Conservation (phyloP, 225 moss, liverwort and hornwort genomes). For the Marchantia polymorpha region DNA sequence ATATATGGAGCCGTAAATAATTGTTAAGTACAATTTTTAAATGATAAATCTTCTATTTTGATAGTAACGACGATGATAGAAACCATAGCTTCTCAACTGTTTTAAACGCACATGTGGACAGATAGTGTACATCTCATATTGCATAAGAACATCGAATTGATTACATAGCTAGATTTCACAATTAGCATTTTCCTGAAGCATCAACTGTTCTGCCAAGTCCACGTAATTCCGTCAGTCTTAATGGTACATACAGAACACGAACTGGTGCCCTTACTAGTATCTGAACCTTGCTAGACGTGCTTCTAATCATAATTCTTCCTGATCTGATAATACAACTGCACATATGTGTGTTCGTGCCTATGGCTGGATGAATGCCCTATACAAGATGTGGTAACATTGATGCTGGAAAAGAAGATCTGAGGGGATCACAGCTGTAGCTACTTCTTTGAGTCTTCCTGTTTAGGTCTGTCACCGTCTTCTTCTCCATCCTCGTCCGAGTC, state of each 20-base stretch:
- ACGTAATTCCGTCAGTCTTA: background rate
- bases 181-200: background rate
- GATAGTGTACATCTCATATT: background rate
- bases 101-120: too few relatives aligned
- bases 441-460: background rate
- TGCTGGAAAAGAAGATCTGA: background rate
- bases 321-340: background rate
- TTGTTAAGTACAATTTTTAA: too few relatives aligned
- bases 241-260: background rate
- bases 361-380: background rate
- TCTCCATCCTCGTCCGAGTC: background rate
- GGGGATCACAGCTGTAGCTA: background rate
- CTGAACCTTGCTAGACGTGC: background rate
- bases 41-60: too few relatives aligned
- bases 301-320: background rate
- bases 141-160: background rate
- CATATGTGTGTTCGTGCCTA: background rate
- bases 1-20: too few relatives aligned
- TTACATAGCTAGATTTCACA: slow-evolving; percentile 11
- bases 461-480: background rate
- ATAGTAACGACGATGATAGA: too few relatives aligned
- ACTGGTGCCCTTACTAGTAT: background rate
- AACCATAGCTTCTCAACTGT: too few relatives aligned
- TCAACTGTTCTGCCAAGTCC: background rate
- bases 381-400: background rate